Base-by-base conservation (phyloP, 441 rosid species). In the Euphorbia schlechtendalii region DNA sequence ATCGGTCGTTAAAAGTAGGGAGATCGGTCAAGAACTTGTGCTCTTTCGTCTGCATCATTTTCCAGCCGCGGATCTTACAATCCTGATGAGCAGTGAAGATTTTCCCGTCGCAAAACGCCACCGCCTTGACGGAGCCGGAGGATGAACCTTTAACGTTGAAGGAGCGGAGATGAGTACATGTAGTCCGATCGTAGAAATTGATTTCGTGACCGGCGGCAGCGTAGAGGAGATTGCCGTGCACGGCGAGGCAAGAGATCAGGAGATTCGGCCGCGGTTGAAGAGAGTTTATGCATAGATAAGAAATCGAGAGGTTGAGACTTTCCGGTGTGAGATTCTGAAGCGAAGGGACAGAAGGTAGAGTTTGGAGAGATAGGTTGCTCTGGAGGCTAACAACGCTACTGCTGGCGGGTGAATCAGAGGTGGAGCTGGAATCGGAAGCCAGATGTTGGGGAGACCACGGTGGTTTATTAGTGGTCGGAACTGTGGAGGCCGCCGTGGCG, bases 11-110 rank as follows among this genome's bases (percentile, higher is more conserved):
- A n/a, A 82, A 53, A 0, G 98, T 89, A 3, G 98, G 98, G 8
- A 92, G 93, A 15, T 80, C 70, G 25, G 92, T 70, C 38, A 78
- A 56, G 63, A 81, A 64, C 64, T 74, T 78, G 71, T 92, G 88
- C 51, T 66, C 78, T 63, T 71, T 78, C 5, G 69, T 63, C 12
- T 68, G 64, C 66, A 87, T 69, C 43, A 77, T 20, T 62, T 81
- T 78, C 98, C 98, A 92, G 72, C 84, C 90, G 17, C 96, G 92
- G 82, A 92, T 86, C 72, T 82, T 82, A 51, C 85, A 73, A 76
- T 92, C 96, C 65, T 92, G 98, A 61, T 92, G 98, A 51, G 96
- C 89, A 1, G 96, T 83, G 73, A 87, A 76, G 66, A 92, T 63
- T 65, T 77, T 86, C 1, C 85, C 86, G 63, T 74, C 75, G 69